These are phyloP conservation scores for Sonneratia alba DNA, from an alignment of 345 rosid species.

Conservation along the genomic window DNA sequence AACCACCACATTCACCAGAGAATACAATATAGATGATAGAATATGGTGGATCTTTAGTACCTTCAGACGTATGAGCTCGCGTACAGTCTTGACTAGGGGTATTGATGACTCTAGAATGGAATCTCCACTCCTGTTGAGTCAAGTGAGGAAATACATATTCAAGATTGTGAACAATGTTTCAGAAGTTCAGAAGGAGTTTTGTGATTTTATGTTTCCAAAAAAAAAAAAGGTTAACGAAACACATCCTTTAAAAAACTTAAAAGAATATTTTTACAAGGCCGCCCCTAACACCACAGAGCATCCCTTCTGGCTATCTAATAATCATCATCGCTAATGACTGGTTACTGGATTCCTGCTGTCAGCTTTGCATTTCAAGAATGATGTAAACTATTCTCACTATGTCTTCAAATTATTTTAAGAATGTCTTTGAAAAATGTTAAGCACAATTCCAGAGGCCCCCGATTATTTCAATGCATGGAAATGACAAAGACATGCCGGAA, in stretches of 20 bases:
- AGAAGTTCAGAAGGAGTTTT: not conserved
- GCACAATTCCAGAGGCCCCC: not conserved
- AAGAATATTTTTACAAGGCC: no score
- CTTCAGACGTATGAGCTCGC: conserved; percentile 68
- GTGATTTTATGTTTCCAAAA: not conserved
- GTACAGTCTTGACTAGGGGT: conserved; percentile 53
- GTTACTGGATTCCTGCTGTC: no score
- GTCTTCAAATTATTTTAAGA: not conserved
- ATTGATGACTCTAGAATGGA: conserved; percentile 42
- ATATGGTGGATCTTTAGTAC: conserved; percentile 22
- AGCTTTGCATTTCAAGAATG: not conserved
- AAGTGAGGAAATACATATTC: conserved; percentile 6
- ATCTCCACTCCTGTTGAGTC: conserved; percentile 28
- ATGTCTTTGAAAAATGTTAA: not conserved
- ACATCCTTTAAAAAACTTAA: not conserved
- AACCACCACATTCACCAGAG: not conserved
- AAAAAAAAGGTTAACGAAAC: not conserved
- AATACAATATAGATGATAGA: not conserved
- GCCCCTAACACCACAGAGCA: not conserved
- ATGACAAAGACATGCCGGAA: not conserved
- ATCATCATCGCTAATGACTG: no score
- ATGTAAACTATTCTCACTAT: not conserved
- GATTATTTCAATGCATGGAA: not conserved
- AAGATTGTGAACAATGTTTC: not conserved
- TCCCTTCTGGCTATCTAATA: not conserved